Evolutionary conservation across 306 rosid genomes (phyloP).

Genomic region (Acmispon strigosus): DNA sequence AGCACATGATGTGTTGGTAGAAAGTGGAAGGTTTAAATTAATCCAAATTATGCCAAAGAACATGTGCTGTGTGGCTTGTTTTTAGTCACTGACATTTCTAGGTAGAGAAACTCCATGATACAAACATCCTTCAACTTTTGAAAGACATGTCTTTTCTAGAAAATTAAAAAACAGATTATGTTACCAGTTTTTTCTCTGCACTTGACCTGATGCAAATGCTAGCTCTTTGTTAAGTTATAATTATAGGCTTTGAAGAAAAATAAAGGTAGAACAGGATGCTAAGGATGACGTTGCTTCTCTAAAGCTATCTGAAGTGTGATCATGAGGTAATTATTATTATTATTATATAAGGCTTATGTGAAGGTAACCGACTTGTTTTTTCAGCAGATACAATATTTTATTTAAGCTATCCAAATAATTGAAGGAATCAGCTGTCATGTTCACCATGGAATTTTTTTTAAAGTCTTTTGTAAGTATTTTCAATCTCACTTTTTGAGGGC

Average conservation of each 20-base stretch:
- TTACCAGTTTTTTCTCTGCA: slow-evolving; percentile 10
- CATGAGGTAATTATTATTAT: background rate
- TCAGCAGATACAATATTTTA: background rate
- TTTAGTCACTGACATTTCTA: background rate
- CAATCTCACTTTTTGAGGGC: background rate
- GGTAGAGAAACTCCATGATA: background rate
- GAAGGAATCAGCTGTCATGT: slow-evolving; percentile 21
- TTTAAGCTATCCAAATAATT: slow-evolving; percentile 7
- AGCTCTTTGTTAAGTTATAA: background rate
- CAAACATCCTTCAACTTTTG: background rate
- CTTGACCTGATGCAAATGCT: background rate
- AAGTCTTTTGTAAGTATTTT: background rate
- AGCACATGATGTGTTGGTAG: slow-evolving; percentile 16
- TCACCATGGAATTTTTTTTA: slow-evolving; percentile 20
- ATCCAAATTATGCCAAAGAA: slow-evolving; percentile 3
- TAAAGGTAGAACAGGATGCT: background rate
- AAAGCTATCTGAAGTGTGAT: slow-evolving; percentile 4
- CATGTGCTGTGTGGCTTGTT: slow-evolving; percentile 17
- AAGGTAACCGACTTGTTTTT: background rate
- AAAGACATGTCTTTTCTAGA: background rate
- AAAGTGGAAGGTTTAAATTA: slow-evolving; percentile 1
- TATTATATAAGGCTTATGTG: background rate
- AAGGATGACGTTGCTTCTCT: slow-evolving; percentile 10
- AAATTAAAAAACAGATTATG: background rate
- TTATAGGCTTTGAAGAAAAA: slow-evolving; percentile 13